Conservation (phyloP, 768 basidiomycete genomes). For the Paxillus involutus region DNA sequence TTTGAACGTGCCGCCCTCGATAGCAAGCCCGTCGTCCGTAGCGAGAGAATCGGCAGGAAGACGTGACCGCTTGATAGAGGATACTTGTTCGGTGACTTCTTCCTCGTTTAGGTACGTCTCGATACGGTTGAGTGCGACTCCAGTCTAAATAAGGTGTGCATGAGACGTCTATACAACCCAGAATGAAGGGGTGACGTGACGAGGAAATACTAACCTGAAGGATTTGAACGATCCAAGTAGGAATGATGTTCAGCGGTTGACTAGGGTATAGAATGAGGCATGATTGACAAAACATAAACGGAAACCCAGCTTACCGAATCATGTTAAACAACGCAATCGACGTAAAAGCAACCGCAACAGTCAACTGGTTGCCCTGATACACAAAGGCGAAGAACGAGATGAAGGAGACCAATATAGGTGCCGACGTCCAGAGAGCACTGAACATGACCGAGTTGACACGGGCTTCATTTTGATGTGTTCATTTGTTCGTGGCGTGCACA, state of each 20-base stretch:
- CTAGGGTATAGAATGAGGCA: constrained; percentile 29
- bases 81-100: constrained; percentile 61
- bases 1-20: constrained; percentile 51
- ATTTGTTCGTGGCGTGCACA: not conserved
- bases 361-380: constrained; percentile 69
- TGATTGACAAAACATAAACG: not conserved
- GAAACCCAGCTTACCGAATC: constrained; percentile 52
- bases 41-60: constrained; percentile 24
- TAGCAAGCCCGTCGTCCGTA: constrained; percentile 40
- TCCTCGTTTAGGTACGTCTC: constrained; percentile 60
- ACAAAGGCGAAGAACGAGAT: constrained; percentile 78
- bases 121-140: constrained; percentile 61
- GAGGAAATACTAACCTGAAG: constrained; percentile 43
- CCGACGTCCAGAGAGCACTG: constrained; percentile 66
- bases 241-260: constrained; percentile 75
- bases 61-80: constrained; percentile 45
- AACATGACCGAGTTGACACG: constrained; percentile 76
- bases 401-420: constrained; percentile 79
- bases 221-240: constrained; percentile 75
- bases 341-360: constrained; percentile 84
- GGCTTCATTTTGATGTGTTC: constrained; percentile 35
- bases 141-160: constrained; percentile 32
- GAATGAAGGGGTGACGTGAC: not conserved
- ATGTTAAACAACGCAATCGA: constrained; percentile 83
- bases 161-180: too few relatives aligned